These are phyloP conservation scores for Penicillium pancosmium DNA, from an alignment of 495 filamentous ascomycete species.

Conservation along the genomic window DNA sequence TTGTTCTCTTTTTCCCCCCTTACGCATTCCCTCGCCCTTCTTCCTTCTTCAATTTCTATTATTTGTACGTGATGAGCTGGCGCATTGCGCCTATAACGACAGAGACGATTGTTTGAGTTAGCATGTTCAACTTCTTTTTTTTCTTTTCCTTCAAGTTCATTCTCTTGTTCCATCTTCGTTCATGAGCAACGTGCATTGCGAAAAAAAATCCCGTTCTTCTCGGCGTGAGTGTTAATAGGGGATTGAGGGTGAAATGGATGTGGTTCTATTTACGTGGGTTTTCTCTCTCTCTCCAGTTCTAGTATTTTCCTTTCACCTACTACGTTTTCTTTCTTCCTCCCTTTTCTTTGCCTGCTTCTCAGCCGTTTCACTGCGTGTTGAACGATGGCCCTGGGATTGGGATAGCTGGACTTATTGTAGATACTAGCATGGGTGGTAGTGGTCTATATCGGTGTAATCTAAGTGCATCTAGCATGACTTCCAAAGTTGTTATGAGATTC, in stretches of 20 bases:
- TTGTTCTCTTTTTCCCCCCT: constrained; percentile 11
- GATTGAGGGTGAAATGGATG: neutral
- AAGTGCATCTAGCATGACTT: neutral
- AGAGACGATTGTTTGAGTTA: constrained; percentile 2
- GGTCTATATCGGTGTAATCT: neutral
- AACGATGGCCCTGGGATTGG: no score
- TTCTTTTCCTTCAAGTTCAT: neutral
- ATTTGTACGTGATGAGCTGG: constrained; percentile 4
- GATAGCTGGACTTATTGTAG: neutral
- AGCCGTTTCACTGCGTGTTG: no score
- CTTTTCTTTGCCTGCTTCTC: neutral
- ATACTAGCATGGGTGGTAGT: neutral
- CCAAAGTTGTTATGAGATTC: no score
- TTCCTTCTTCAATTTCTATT: constrained; percentile 6
- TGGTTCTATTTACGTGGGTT: neutral
- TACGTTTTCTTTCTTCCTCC: neutral
- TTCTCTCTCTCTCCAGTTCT: neutral
- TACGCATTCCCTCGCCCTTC: neutral
- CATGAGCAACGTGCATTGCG: constrained; percentile 1
- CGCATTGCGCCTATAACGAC: constrained; percentile 4
- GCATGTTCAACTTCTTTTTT: neutral
- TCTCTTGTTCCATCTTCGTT: neutral
- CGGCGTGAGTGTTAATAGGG: neutral
- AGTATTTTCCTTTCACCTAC: neutral
- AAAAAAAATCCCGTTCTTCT: neutral